These are phyloP conservation scores for Entonaema liquescens DNA, from an alignment of 495 filamentous ascomycete genomes.

Conservation along the genomic window DNA sequence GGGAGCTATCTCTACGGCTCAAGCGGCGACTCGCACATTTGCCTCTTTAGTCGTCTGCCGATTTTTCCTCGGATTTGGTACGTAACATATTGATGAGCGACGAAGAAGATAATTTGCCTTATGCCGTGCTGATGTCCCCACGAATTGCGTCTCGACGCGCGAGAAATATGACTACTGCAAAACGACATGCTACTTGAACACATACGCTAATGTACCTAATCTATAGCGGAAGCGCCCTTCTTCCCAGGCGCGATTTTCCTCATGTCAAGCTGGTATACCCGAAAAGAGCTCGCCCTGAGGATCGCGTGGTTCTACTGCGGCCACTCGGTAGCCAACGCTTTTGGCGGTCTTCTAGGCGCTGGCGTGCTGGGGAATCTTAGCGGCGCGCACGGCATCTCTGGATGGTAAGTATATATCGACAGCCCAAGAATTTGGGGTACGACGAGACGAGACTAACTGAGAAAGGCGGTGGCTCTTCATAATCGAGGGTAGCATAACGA, in stretches of 20 bases:
- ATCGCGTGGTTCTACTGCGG: slow-evolving; percentile 69
- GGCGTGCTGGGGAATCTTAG: slow-evolving; percentile 55
- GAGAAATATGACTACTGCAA: background rate
- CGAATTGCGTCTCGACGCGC: background rate
- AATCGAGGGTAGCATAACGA: slow-evolving; percentile 55
- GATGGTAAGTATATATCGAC: slow-evolving; percentile 44
- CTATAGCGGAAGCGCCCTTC: slow-evolving; percentile 60
- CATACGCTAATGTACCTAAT: background rate
- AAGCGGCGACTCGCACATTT: slow-evolving; percentile 63
- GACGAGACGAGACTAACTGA: background rate
- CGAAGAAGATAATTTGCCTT: background rate
- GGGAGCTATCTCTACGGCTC: slow-evolving; percentile 67
- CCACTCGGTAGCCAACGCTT: slow-evolving; percentile 64
- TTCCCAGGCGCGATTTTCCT: slow-evolving; percentile 59
- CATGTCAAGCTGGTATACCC: slow-evolving; percentile 62
- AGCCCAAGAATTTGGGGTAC: no score
- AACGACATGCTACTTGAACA: background rate
- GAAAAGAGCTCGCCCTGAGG: slow-evolving; percentile 56
- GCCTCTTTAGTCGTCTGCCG: slow-evolving; percentile 64
- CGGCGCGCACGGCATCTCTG: slow-evolving; percentile 50
- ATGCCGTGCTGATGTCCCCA: background rate
- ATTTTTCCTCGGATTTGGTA: slow-evolving; percentile 69
- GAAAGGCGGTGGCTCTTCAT: slow-evolving; percentile 50
- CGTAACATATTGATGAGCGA: background rate
- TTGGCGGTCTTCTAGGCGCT: slow-evolving; percentile 67